Conservation (phyloP, 345 rosid genomes). For the Murraya paniculata region DNA sequence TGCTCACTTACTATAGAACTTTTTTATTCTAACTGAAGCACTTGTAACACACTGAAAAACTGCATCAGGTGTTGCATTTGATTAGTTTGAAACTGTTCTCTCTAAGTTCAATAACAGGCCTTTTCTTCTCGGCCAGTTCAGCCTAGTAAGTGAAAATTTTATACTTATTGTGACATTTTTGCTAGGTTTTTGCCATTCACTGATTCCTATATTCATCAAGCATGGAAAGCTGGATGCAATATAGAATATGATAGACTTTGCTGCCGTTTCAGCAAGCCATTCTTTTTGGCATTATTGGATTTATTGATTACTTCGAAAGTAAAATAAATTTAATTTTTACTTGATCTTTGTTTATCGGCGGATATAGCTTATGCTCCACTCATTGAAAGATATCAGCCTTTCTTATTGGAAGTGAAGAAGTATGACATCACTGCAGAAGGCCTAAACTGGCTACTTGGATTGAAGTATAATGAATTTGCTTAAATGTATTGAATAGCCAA, state of each 20-base stretch:
- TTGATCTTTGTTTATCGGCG: constrained; percentile 34
- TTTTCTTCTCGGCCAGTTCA: constrained; percentile 74
- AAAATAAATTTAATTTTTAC: not conserved
- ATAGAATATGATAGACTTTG: not conserved
- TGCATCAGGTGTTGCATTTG: constrained; percentile 56
- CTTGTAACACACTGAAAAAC: not conserved
- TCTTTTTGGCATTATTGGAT: not conserved
- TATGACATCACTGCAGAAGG: constrained; percentile 61
- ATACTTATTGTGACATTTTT: not conserved
- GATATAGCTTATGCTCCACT: constrained; percentile 78
- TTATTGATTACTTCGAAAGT: not conserved
- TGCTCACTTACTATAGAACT: not conserved
- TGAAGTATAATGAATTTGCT: constrained; percentile 42
- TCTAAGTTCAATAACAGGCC: constrained; percentile 63
- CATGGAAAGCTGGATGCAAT: not conserved
- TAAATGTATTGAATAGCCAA: not conserved
- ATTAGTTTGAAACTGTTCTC: constrained; percentile 63
- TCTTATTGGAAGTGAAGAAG: constrained; percentile 48
- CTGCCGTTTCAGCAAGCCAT: not conserved
- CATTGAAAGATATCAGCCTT: constrained; percentile 56
- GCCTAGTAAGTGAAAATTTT: constrained; percentile 45
- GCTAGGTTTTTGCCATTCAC: not conserved
- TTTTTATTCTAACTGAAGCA: not conserved
- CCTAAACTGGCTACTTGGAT: constrained; percentile 73
- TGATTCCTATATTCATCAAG: too few relatives aligned